phyloP scores from a whole-genome alignment of 1,139 yeast genomes.

The Hyphopichia buzzinii region DNA sequence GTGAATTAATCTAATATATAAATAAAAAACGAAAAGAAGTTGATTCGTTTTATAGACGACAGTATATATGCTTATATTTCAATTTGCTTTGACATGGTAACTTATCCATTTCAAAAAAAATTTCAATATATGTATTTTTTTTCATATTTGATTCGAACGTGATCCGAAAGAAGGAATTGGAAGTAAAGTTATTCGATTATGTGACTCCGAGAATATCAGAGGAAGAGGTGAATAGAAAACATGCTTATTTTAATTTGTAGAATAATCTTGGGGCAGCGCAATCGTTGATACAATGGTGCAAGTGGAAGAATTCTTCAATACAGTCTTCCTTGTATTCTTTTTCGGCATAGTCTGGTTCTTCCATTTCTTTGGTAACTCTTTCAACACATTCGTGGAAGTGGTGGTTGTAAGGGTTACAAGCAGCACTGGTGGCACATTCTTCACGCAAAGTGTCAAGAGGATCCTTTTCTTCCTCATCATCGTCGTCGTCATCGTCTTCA shows the following conservation, averaged over 20 bases:
- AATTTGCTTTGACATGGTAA: too few relatives aligned
- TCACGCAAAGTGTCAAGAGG: conserved; percentile 66
- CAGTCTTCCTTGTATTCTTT: conserved; percentile 92
- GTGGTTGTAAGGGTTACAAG: conserved; percentile 75
- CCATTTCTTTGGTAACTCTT: conserved; percentile 85
- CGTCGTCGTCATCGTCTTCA: conserved; percentile 75
- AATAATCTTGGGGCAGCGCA: conserved; percentile 92
- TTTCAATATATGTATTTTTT: too few relatives aligned
- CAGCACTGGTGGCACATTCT: conserved; percentile 65
- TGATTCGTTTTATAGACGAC: too few relatives aligned
- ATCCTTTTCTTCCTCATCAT: conserved; percentile 70
- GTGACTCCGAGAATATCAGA: not conserved
- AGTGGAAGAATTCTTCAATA: conserved; percentile 96
- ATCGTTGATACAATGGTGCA: conserved; percentile 89
- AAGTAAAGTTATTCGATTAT: not conserved
- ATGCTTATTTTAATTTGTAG: conserved; percentile 69
- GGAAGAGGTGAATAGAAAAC: not conserved
- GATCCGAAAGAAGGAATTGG: not conserved
- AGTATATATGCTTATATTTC: too few relatives aligned
- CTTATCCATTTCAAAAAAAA: too few relatives aligned
- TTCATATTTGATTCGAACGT: not conserved
- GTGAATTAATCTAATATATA: not conserved
- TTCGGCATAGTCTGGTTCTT: conserved; percentile 78
- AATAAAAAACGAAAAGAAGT: too few relatives aligned
- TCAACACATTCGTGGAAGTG: conserved; percentile 94